Evolutionary conservation across 345 rosid species (phyloP).

Genomic region (Psidium guajava): DNA sequence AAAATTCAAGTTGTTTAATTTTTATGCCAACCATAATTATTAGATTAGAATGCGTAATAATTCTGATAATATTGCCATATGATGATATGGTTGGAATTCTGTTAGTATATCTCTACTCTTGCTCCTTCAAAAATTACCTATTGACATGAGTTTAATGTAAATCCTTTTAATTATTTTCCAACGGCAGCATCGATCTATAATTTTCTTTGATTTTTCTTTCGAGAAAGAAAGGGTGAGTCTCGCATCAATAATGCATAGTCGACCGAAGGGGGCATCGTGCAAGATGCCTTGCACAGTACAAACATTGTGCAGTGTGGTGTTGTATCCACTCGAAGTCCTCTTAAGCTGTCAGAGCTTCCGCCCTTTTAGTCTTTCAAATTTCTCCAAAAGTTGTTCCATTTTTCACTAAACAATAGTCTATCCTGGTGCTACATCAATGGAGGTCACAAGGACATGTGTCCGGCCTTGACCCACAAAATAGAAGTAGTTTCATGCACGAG

Average conservation of each 20-base stretch:
- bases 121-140: no score
- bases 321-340: background rate
- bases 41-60: background rate
- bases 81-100: no score
- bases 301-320: background rate
- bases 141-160: no score
- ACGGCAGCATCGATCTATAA: no score
- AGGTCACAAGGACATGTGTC: background rate
- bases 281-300: background rate
- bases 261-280: background rate
- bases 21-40: no score
- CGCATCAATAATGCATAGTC: background rate
- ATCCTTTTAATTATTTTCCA: no score
- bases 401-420: background rate
- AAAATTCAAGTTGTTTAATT: background rate
- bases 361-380: background rate
- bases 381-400: background rate
- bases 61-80: no score
- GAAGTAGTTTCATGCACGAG: background rate
- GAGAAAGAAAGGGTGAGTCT: background rate
- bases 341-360: background rate
- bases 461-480: background rate
- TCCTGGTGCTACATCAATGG: background rate
- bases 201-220: no score
- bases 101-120: no score